phyloP scores from a whole-genome alignment of 2,329 filamentous ascomycete species.

The Ceratocystis destructans region DNA sequence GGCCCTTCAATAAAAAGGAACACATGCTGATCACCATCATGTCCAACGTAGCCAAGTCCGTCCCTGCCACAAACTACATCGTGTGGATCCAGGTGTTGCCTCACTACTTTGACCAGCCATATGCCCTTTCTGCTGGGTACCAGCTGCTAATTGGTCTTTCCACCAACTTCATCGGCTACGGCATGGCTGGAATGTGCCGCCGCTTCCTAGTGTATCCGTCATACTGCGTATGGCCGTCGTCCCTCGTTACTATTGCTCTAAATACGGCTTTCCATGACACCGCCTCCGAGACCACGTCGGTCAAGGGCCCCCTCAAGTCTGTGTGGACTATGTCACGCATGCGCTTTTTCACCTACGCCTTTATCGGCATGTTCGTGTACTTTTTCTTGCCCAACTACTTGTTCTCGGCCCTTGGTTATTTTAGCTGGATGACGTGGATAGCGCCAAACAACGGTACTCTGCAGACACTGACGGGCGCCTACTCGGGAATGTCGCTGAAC shows the following conservation, averaged over 20 bases:
- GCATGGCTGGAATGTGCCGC: conserved; percentile 37
- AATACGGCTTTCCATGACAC: conserved; percentile 36
- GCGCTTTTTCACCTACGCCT: conserved; percentile 34
- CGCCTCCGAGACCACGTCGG: conserved; percentile 22
- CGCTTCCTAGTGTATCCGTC: conserved; percentile 40
- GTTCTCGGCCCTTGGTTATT: conserved; percentile 34
- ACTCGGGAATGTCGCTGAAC: conserved; percentile 30
- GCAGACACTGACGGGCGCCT: conserved; percentile 28
- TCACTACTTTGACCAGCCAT: conserved; percentile 38
- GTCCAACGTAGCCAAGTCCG: conserved; percentile 37
- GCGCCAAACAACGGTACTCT: conserved; percentile 30
- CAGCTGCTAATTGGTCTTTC: conserved; percentile 37
- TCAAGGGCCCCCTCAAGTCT: conserved; percentile 27
- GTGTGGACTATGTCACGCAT: conserved; percentile 32
- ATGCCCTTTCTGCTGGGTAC: conserved; percentile 35
- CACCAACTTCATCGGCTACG: conserved; percentile 43
- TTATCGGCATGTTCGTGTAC: conserved; percentile 37
- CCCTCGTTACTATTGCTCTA: conserved; percentile 37
- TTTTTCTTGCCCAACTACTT: conserved; percentile 42
- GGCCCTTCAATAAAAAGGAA: conserved; percentile 41
- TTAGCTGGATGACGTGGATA: conserved; percentile 44
- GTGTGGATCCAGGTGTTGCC: conserved; percentile 37
- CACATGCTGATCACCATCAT: conserved; percentile 43
- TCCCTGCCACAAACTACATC: conserved; percentile 37
- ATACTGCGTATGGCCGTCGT: conserved; percentile 41